A percentile compares a stretch with the other conserved stretches of the same genome.
phyloP scores from a whole-genome alignment of 1,284 basidiomycete genomes.

The Trametes hirsuta region DNA sequence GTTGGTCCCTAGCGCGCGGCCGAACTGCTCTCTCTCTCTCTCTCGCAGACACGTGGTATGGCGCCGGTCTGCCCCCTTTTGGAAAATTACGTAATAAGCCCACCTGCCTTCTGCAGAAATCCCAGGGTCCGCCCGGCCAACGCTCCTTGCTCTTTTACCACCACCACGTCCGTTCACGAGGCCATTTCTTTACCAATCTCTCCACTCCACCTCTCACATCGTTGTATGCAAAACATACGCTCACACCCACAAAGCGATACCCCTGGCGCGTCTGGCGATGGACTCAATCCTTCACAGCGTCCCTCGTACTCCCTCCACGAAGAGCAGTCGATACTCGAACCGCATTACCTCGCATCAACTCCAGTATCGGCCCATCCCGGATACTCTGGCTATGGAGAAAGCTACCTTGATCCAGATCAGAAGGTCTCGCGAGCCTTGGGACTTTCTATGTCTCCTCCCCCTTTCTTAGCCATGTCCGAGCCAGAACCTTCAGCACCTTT shows the following conservation, averaged over 20 bases:
- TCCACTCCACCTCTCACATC: neutral
- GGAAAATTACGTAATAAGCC: neutral
- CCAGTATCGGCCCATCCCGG: neutral
- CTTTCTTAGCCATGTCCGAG: conserved; percentile 14
- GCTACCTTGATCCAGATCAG: conserved; percentile 15
- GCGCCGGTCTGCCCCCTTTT: no score
- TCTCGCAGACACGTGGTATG: neutral
- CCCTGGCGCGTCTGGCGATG: conserved; percentile 3
- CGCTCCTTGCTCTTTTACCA: neutral
- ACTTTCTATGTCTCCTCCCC: conserved; percentile 10
- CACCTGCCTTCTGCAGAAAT: neutral
- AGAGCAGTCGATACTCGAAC: neutral
- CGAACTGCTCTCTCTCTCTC: no score
- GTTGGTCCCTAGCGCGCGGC: no score
- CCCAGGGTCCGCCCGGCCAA: neutral
- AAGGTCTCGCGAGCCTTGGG: conserved; percentile 10
- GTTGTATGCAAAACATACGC: conserved; percentile 9
- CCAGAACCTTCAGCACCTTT: conserved; percentile 2
- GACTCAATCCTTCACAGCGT: neutral
- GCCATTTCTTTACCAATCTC: neutral
- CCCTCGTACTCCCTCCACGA: neutral
- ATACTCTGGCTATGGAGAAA: neutral
- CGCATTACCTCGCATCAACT: neutral
- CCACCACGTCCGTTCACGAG: neutral
- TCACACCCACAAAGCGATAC: neutral